Evolutionary conservation across 2,329 filamentous ascomycete species (phyloP), one percentile per base, ranked within the genome.

Genomic region (Phaeoacremonium minimum): DNA sequence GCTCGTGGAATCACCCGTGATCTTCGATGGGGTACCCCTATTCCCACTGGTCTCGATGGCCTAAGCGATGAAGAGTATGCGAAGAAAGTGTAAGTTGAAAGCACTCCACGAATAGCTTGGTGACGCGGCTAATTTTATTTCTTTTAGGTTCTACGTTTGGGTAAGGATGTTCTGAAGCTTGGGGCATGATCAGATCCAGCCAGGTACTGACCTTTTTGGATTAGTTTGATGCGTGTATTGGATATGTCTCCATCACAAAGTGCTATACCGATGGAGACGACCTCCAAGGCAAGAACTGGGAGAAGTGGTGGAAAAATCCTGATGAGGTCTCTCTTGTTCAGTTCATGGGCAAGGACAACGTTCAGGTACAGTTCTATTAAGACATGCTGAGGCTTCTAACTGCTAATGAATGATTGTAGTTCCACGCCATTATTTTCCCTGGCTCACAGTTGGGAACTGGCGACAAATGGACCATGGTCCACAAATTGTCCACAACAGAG

Each of bases 311-410:
- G 90, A 82, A 85, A 55, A 85, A 94, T 58, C 87, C 88, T 1
- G 83, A 95, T 30, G 74, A 95, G 20, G 89, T 96, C 32, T 77
- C 84, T 55, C 76, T 96, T 11, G 95, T 93, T 61, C 90, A 96
- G 66, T 94, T 96, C 71, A 87, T 95, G 79, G 90, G 90, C 64
- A 96, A 95, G 60, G 86, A 91, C 60, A 90, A 91, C 48, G 85
- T 69, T 14, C 65, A 41, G 35, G 37, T 39, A 26, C n/a, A n/a
- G n/a, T n/a, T n/a, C n/a, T n/a, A n/a, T n/a, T n/a, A n/a, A n/a
- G n/a, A n/a, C n/a, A n/a, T 52, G 32, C 32, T 32, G n/a, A n/a
- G n/a, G n/a, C n/a, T n/a, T n/a, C n/a, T n/a, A n/a, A n/a, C n/a
- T n/a, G n/a, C n/a, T n/a, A n/a, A n/a, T n/a, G n/a, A n/a, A n/a